phyloP scores from a whole-genome alignment of 768 basidiomycete genomes.

The Mycena kentingensis region DNA sequence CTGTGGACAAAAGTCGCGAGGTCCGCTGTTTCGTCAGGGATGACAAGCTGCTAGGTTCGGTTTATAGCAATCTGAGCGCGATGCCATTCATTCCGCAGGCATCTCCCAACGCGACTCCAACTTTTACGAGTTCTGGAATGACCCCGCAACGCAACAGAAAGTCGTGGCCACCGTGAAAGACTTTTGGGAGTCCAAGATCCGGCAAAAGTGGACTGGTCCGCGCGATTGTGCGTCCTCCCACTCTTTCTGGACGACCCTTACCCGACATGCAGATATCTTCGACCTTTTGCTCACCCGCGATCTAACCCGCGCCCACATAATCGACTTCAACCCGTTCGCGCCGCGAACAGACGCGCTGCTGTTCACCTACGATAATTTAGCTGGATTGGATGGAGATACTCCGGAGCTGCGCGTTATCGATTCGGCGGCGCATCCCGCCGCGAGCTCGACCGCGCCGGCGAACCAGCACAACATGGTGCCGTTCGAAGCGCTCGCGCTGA shows the following conservation, averaged over 20 bases:
- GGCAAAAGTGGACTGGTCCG: slow-evolving; percentile 55
- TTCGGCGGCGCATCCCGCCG: slow-evolving; percentile 71
- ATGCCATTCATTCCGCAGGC: slow-evolving; percentile 42
- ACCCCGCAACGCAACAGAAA: slow-evolving; percentile 50
- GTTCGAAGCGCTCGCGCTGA: slow-evolving; percentile 80
- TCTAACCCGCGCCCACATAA: slow-evolving; percentile 70
- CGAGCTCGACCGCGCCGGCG: slow-evolving; percentile 65
- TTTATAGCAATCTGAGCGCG: not conserved
- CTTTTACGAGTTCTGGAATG: slow-evolving; percentile 84
- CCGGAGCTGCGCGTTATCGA: slow-evolving; percentile 68
- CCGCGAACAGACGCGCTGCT: slow-evolving; percentile 85
- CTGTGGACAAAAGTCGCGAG: slow-evolving; percentile 82
- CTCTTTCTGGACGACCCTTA: slow-evolving; percentile 4
- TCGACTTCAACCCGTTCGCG: slow-evolving; percentile 92
- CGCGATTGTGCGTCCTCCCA: slow-evolving; percentile 60
- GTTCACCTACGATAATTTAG: slow-evolving; percentile 81
- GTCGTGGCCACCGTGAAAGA: slow-evolving; percentile 52
- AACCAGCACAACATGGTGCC: slow-evolving; percentile 91
- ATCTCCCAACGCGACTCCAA: slow-evolving; percentile 88
- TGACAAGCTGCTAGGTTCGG: slow-evolving; percentile 69
- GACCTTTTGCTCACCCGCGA: slow-evolving; percentile 88
- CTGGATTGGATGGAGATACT: slow-evolving; percentile 32
- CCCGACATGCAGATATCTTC: slow-evolving; percentile 79
- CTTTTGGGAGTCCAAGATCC: slow-evolving; percentile 74
- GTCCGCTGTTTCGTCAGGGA: slow-evolving; percentile 87